Base-by-base conservation (phyloP, 768 basidiomycete species). In the Pisolithus orientalis region DNA sequence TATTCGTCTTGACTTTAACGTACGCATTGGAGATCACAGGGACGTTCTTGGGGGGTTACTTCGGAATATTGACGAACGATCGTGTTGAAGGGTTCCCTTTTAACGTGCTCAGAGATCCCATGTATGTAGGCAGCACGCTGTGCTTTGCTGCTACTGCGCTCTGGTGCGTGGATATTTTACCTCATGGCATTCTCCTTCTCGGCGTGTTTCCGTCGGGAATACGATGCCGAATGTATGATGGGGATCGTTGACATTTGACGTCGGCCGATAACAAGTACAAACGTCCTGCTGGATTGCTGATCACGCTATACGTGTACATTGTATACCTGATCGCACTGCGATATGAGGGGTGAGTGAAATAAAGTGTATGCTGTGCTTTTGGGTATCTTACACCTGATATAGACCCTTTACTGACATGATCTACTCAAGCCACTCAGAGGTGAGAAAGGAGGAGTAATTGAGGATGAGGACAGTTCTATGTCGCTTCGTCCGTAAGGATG, bases 31-130 rank as follows among this genome's bases (percentile, higher is more conserved):
- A 95, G 2, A 72, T 97, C 60, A 97, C 95, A 2, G 95, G 94
- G 37, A 96, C 93, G 2, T 96, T 94, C 75, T 75, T 91, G 44
- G 88, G 72, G 1, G 88, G 88, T 64, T 90, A 90, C 64, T 90
- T 92, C 58, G 90, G 87, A 4, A 89, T 91, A 54, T 70, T 90
- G 57, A 93, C 87, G 92, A 84, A 91, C 62, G 76, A 85, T 54
- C 77, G 90, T 48, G 94, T 97, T n/a, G 87, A 93, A 62, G 87
- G 89, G 66, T 99, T 99, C 75, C 95, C 95, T 0, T 99, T 97
- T 78, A 95, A 95, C 65, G 79, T 96, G 44, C 76, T 94, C 39
- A 76, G 81, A 17, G 87, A 96, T 67, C 95, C 95, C 0, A 99
- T 99, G 95, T 98, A 99, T 64, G 88, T 93, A 44, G 95, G 95